These are phyloP conservation scores for Sistotremastrum niveocremeum DNA, from an alignment of 768 basidiomycete species.

Conservation along the genomic window DNA sequence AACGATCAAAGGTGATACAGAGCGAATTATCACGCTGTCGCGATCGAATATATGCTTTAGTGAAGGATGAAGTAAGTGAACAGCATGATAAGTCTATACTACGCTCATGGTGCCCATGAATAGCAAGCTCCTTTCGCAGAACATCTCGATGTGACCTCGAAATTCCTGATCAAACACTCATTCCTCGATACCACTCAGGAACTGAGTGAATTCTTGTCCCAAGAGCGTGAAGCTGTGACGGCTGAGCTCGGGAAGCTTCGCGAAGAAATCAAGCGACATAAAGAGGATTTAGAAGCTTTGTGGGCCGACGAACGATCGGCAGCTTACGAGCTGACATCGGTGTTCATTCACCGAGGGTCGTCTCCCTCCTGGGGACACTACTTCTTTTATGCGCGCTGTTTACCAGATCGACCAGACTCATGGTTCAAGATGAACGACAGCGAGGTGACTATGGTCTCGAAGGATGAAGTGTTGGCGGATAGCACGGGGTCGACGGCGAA, in stretches of 20 bases:
- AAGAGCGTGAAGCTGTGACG: slow-evolving; percentile 40
- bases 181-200: slow-evolving; percentile 47
- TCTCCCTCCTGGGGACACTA: slow-evolving; percentile 87
- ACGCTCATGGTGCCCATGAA: background rate
- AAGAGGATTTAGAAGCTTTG: slow-evolving; percentile 53
- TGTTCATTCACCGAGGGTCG: slow-evolving; percentile 88
- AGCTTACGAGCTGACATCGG: slow-evolving; percentile 84
- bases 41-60: slow-evolving; percentile 52
- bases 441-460: slow-evolving; percentile 59
- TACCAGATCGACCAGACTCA: slow-evolving; percentile 64
- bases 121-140: slow-evolving; percentile 51
- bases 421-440: slow-evolving; percentile 99
- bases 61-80: slow-evolving; percentile 52
- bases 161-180: slow-evolving; percentile 43
- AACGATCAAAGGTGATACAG: slow-evolving; percentile 57
- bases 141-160: slow-evolving; percentile 39
- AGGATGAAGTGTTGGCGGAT: slow-evolving; percentile 78
- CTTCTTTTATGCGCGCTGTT: slow-evolving; percentile 86
- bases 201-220: slow-evolving; percentile 34
- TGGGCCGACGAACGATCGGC: slow-evolving; percentile 58
- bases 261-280: slow-evolving; percentile 35
- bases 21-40: slow-evolving; percentile 47
- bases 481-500: slow-evolving; percentile 87
- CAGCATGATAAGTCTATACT: background rate
- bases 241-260: slow-evolving; percentile 46